A percentile compares a stretch with the other conserved stretches of the same genome.
Evolutionary conservation across 768 basidiomycete genomes (phyloP).

Genomic region (Rhodotorula paludigena): DNA sequence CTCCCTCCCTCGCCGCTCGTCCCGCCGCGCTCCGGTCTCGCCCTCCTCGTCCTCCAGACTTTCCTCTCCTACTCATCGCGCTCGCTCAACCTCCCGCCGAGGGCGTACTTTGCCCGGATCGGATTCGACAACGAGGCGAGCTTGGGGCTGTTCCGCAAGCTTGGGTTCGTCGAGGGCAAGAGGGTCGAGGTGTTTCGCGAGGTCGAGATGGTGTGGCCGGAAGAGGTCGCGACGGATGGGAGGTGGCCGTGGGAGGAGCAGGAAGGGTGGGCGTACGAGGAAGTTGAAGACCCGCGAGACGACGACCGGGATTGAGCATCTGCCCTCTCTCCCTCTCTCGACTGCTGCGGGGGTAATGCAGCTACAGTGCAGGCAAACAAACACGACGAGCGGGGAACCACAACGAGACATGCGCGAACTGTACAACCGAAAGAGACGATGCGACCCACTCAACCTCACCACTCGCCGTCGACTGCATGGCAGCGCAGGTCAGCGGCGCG

Average conservation of each 20-base stretch:
- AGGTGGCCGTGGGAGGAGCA: conserved; percentile 21
- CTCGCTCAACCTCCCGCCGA: conserved; percentile 47
- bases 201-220: conserved; percentile 64
- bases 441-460: not conserved
- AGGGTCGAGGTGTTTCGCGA: conserved; percentile 71
- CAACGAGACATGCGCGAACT: not conserved
- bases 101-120: conserved; percentile 64
- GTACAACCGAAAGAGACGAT: not conserved
- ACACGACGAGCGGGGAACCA: not conserved
- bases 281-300: conserved; percentile 20
- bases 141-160: conserved; percentile 64
- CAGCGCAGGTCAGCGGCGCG: not conserved
- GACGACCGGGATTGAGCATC: conserved; percentile 14
- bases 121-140: conserved; percentile 65
- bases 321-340: not conserved
- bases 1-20: conserved; percentile 60
- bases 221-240: not conserved
- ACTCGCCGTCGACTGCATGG: conserved; percentile 29
- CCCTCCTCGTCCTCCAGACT: conserved; percentile 59
- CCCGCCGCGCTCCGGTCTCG: conserved; percentile 57
- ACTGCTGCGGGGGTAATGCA: not conserved
- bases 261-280: conserved; percentile 5
- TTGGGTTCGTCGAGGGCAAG: conserved; percentile 70
- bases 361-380: not conserved
- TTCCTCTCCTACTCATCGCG: conserved; percentile 60